phyloP scores from a whole-genome alignment of 2,329 filamentous ascomycete genomes.

The Exophiala oligosperma region DNA sequence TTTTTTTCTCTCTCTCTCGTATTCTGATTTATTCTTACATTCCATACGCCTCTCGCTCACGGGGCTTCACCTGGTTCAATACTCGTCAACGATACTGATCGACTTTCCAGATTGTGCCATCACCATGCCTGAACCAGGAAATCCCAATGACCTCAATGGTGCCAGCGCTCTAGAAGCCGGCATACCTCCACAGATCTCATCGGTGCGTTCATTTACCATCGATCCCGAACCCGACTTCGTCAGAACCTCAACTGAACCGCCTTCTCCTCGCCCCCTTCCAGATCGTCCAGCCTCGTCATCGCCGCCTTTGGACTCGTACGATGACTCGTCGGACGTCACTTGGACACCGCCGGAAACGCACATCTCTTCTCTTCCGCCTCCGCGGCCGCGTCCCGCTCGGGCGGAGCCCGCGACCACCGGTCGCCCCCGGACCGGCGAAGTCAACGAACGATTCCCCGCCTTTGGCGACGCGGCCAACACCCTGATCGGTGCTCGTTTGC shows the following conservation, averaged over 20 bases:
- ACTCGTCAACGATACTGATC: too few relatives aligned
- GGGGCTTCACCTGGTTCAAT: too few relatives aligned
- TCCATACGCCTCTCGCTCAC: too few relatives aligned
- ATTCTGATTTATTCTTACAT: too few relatives aligned
- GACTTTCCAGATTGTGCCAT: too few relatives aligned
- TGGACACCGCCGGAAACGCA: too few relatives aligned
- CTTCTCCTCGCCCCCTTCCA: not conserved
- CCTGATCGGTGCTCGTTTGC: slow-evolving; percentile 8
- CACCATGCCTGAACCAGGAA: too few relatives aligned
- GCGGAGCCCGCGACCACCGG: not conserved
- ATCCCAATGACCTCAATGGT: not conserved
- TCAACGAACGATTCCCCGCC: slow-evolving; percentile 2
- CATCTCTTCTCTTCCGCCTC: too few relatives aligned
- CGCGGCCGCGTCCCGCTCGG: not conserved
- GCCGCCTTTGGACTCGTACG: too few relatives aligned
- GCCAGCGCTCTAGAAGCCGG: not conserved
- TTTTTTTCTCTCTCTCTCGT: not conserved
- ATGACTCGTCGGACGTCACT: too few relatives aligned
- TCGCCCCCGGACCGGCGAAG: not conserved
- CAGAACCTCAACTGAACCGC: not conserved
- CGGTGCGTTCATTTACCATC: not conserved
- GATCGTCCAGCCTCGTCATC: not conserved
- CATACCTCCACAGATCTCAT: not conserved
- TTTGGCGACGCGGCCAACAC: slow-evolving; percentile 1
- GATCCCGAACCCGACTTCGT: not conserved